Conservation (phyloP, 163 green algal genomes). For the Dunaliella salina region DNA sequence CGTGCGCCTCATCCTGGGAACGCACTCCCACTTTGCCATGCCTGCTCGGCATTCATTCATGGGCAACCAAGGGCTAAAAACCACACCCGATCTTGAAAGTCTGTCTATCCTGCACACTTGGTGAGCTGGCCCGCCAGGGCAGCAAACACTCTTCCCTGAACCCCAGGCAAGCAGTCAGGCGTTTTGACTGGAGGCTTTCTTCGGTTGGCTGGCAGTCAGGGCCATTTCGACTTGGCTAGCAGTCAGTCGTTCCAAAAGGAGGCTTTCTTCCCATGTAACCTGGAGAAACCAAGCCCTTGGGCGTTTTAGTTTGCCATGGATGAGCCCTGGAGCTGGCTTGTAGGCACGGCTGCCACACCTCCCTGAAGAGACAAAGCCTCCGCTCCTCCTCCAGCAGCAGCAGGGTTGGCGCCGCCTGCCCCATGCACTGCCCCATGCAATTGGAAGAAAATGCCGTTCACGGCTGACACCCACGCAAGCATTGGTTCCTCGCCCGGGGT, state of each 20-base stretch:
- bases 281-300: neutral
- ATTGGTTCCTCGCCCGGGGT: constrained; percentile 17
- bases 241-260: neutral
- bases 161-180: too few species aligned
- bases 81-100: too few species aligned
- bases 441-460: constrained; percentile 52
- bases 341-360: neutral
- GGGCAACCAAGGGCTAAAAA: neutral
- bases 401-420: neutral
- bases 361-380: neutral
- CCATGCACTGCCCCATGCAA: constrained; percentile 13
- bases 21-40: neutral
- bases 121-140: too few species aligned
- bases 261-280: neutral
- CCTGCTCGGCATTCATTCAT: too few species aligned
- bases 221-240: neutral
- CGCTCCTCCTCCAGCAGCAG: neutral
- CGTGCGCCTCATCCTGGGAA: neutral
- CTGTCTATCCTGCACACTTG: too few species aligned
- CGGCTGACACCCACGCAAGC: constrained; percentile 45
- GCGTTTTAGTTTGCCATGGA: neutral
- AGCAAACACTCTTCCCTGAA: too few species aligned
- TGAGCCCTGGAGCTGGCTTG: neutral
- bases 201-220: neutral
- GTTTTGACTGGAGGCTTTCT: neutral